A percentile compares a stretch with the other conserved stretches of the same genome.
Conservation (phyloP, 176 grass and related monocot genomes). For the Elymus sibiricus region DNA sequence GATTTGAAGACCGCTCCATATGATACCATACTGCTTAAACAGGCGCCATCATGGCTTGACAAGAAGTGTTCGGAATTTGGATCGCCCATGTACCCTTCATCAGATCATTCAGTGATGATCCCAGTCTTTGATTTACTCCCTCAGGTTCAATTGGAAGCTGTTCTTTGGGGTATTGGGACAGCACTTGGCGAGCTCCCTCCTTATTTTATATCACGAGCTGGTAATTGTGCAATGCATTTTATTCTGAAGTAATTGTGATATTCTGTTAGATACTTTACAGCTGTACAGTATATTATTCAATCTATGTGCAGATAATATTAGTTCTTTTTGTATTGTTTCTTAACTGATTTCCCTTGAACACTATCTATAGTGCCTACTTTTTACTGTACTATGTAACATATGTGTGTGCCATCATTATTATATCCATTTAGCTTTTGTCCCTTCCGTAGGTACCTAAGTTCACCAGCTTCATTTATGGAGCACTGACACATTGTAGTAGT, state of each 20-base stretch:
- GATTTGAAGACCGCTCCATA: constrained; percentile 91
- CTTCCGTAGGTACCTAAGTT: not conserved
- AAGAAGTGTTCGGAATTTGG: constrained; percentile 96
- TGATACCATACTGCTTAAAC: constrained; percentile 94
- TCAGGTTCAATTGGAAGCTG: constrained; percentile 89
- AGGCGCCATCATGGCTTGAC: constrained; percentile 85
- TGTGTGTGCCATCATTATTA: not conserved
- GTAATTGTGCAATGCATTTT: constrained; percentile 34
- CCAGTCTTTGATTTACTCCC: constrained; percentile 74
- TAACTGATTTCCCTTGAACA: not conserved
- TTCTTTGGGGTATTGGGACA: constrained; percentile 99
- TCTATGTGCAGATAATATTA: not conserved
- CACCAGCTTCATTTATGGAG: not conserved
- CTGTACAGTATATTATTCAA: not conserved
- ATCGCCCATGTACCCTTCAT: constrained; percentile 49
- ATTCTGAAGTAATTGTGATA: not conserved
- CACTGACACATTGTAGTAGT: not conserved
- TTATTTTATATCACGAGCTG: constrained; percentile 98
- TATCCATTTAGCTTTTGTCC: not conserved
- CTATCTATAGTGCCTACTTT: not conserved
- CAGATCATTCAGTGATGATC: constrained; percentile 68
- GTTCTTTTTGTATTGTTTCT: not conserved
- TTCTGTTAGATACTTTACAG: not conserved
- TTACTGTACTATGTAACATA: not conserved
- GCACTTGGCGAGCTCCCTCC: constrained; percentile 95